Percentiles rank a stretch among this genome's conserved stretches.
phyloP scores from a whole-genome alignment of 2,329 filamentous ascomycete species.

The Microcera coccophila region DNA sequence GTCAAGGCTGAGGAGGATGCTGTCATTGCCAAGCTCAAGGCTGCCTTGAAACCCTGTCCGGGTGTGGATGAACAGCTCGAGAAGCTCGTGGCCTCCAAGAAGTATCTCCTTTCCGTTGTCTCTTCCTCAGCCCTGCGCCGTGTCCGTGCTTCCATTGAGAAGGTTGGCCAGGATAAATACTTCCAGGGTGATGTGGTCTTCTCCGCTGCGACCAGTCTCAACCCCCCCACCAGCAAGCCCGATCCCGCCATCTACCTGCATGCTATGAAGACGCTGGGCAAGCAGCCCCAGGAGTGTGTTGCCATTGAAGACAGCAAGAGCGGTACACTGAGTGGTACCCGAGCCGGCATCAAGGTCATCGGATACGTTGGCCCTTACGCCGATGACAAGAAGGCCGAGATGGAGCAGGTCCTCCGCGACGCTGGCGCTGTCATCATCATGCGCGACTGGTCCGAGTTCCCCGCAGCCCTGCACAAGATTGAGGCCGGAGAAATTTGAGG shows the following conservation, averaged over 20 bases:
- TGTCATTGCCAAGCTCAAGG: slow-evolving; percentile 75
- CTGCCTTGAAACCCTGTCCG: slow-evolving; percentile 62
- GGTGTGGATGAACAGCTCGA: slow-evolving; percentile 67
- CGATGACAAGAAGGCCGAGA: slow-evolving; percentile 57
- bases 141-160: slow-evolving; percentile 72
- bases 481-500: slow-evolving; percentile 35
- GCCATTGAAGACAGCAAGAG: slow-evolving; percentile 88
- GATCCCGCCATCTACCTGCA: slow-evolving; percentile 84
- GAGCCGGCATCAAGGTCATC: slow-evolving; percentile 75
- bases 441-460: slow-evolving; percentile 56
- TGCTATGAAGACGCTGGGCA: slow-evolving; percentile 69
- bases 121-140: slow-evolving; percentile 75
- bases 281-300: slow-evolving; percentile 66
- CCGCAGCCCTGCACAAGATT: slow-evolving; percentile 43
- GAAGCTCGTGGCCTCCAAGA: slow-evolving; percentile 54
- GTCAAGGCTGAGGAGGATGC: slow-evolving; percentile 75
- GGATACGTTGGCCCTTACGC: slow-evolving; percentile 81
- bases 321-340: slow-evolving; percentile 68
- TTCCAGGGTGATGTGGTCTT: slow-evolving; percentile 74
- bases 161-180: slow-evolving; percentile 75
- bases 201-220: slow-evolving; percentile 75
- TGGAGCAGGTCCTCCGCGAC: slow-evolving; percentile 58
- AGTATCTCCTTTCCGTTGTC: slow-evolving; percentile 76
- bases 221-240: slow-evolving; percentile 81
- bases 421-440: slow-evolving; percentile 62